A percentile compares a stretch with the other conserved stretches of the same genome.
phyloP scores from a whole-genome alignment of 2,329 filamentous ascomycete genomes.

The Neurospora sp. region DNA sequence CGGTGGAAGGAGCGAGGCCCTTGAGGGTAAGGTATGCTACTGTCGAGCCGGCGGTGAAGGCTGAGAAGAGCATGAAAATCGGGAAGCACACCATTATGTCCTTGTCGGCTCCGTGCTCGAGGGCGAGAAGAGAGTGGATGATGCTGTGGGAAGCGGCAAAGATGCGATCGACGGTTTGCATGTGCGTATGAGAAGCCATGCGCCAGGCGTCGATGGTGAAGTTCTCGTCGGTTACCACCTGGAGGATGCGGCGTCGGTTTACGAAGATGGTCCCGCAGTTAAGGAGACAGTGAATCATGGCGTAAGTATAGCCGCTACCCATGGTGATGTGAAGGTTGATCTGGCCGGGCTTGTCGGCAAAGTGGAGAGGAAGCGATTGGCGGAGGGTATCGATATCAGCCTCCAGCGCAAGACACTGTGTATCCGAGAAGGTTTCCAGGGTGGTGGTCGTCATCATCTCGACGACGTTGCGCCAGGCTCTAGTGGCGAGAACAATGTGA shows the following conservation, averaged over 20 bases:
- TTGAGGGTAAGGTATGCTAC: conserved; percentile 54
- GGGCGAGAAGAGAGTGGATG: conserved; percentile 43
- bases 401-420: conserved; percentile 40
- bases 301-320: conserved; percentile 53
- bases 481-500: conserved; percentile 50
- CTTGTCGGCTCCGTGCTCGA: conserved; percentile 48
- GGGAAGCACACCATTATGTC: conserved; percentile 51
- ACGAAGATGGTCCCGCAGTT: conserved; percentile 53
- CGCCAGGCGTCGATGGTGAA: conserved; percentile 47
- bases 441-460: conserved; percentile 49
- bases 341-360: conserved; percentile 51
- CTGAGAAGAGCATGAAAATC: conserved; percentile 54
- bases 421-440: conserved; percentile 42
- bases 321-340: conserved; percentile 55
- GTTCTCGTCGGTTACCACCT: conserved; percentile 42
- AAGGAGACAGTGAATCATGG: conserved; percentile 52
- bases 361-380: conserved; percentile 46
- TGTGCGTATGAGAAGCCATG: conserved; percentile 37
- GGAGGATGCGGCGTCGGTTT: conserved; percentile 48
- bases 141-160: conserved; percentile 51
- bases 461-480: conserved; percentile 53
- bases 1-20: conserved; percentile 45
- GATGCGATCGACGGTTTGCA: conserved; percentile 43
- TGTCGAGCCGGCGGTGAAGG: conserved; percentile 51
- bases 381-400: conserved; percentile 46